phyloP scores from a whole-genome alignment of 1,139 yeast species.

The Geotrichum europaeum region DNA sequence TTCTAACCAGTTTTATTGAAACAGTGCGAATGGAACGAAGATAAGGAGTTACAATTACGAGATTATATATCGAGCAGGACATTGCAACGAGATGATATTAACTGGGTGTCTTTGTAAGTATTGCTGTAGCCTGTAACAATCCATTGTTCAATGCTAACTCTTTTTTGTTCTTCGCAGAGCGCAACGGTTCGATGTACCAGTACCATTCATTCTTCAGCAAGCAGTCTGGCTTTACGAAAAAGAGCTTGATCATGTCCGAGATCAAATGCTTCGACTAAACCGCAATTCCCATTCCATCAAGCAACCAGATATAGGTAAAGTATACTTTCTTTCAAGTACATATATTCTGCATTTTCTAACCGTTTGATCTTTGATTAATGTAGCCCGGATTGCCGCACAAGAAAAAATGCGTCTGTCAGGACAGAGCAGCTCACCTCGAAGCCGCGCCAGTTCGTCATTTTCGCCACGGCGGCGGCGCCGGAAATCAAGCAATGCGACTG shows the following conservation, averaged over 20 bases:
- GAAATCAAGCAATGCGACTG: not conserved
- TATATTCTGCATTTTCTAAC: not conserved
- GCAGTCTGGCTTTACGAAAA: constrained; percentile 45
- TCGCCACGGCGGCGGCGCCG: constrained; percentile 9
- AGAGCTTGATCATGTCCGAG: constrained; percentile 39
- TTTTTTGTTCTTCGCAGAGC: constrained; percentile 22
- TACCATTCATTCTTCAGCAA: constrained; percentile 41
- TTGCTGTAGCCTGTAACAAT: not conserved
- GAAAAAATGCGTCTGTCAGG: not conserved
- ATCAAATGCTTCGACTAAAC: constrained; percentile 32
- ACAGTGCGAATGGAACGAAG: constrained; percentile 37
- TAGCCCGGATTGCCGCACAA: constrained; percentile 1
- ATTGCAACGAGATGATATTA: constrained; percentile 35
- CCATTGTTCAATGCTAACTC: not conserved
- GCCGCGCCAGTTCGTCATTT: constrained; percentile 14
- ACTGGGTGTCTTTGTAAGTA: constrained; percentile 30
- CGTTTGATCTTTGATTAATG: not conserved
- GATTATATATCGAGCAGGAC: constrained; percentile 34
- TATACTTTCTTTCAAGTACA: not conserved
- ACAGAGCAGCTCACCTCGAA: not conserved
- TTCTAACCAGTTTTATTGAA: not conserved
- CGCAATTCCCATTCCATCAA: constrained; percentile 3
- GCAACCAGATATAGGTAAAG: constrained; percentile 11
- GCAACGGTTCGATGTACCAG: constrained; percentile 35
- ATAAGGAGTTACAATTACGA: constrained; percentile 42